These are phyloP conservation scores for Penicillium sclerotigenum DNA, from an alignment of 2,329 filamentous ascomycete genomes.

Conservation along the genomic window DNA sequence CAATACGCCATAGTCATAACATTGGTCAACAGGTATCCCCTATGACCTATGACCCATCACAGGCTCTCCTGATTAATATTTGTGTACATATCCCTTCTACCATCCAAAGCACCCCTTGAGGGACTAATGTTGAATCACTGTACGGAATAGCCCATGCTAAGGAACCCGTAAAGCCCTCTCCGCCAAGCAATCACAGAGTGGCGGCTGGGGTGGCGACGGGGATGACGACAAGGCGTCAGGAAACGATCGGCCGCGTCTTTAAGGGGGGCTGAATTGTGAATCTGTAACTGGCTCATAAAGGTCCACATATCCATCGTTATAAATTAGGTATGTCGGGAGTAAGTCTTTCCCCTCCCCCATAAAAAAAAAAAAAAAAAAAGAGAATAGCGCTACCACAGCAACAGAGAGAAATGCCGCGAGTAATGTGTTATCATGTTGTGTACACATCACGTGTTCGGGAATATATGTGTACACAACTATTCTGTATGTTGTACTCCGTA, in stretches of 20 bases:
- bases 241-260: conserved; percentile 16
- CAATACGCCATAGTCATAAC: conserved; percentile 11
- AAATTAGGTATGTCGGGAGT: conserved; percentile 10
- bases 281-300: conserved; percentile 2
- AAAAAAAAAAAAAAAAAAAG: neutral
- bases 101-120: neutral
- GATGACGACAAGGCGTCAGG: conserved; percentile 18
- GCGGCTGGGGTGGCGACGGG: conserved; percentile 6
- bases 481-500: too few relatives aligned
- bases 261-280: conserved; percentile 15
- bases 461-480: neutral
- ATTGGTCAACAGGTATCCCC: conserved; percentile 13
- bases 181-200: conserved; percentile 5
- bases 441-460: neutral
- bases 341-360: too few relatives aligned
- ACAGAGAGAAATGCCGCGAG: neutral
- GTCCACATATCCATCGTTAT: conserved; percentile 4
- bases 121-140: neutral
- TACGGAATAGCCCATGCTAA: neutral
- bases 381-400: neutral
- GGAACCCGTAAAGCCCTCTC: neutral
- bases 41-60: conserved; percentile 16
- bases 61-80: conserved; percentile 4
- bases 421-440: neutral
- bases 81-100: conserved; percentile 9